These are phyloP conservation scores for Entomortierella lignicola DNA, from an alignment of 192 early-diverging fungal species.

Conservation along the genomic window DNA sequence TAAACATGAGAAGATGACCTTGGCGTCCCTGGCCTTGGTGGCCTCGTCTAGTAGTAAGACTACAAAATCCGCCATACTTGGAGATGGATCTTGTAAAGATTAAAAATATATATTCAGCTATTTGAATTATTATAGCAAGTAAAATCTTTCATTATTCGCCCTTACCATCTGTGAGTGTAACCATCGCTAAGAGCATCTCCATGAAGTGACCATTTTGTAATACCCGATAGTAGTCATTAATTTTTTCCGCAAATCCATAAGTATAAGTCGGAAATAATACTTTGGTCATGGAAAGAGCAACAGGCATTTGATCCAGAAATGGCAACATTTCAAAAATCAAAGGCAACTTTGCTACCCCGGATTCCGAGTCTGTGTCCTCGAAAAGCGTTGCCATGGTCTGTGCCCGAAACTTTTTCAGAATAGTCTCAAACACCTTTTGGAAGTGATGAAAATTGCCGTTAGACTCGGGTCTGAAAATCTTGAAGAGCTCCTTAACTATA, in stretches of 20 bases:
- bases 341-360: constrained; percentile 19
- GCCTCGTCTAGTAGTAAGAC: constrained; percentile 40
- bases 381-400: constrained; percentile 50
- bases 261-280: constrained; percentile 39
- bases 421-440: constrained; percentile 49
- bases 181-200: constrained; percentile 48
- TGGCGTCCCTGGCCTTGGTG: constrained; percentile 34
- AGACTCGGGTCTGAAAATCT: constrained; percentile 50
- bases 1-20: constrained; percentile 34
- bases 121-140: no score
- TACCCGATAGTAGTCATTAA: constrained; percentile 31
- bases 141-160: neutral
- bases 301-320: constrained; percentile 40
- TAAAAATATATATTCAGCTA: no score
- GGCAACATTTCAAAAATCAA: constrained; percentile 49
- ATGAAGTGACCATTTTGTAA: constrained; percentile 31
- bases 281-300: constrained; percentile 28
- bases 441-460: constrained; percentile 54
- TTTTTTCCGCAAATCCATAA: constrained; percentile 40
- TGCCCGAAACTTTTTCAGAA: constrained; percentile 40
- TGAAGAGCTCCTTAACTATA: constrained; percentile 49
- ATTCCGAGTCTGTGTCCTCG: constrained; percentile 32
- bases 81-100: constrained; percentile 5
- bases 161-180: constrained; percentile 30
- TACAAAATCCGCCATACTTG: constrained; percentile 41